Conservation (phyloP, 768 basidiomycete species). For the Rhizopogon vulgaris region DNA sequence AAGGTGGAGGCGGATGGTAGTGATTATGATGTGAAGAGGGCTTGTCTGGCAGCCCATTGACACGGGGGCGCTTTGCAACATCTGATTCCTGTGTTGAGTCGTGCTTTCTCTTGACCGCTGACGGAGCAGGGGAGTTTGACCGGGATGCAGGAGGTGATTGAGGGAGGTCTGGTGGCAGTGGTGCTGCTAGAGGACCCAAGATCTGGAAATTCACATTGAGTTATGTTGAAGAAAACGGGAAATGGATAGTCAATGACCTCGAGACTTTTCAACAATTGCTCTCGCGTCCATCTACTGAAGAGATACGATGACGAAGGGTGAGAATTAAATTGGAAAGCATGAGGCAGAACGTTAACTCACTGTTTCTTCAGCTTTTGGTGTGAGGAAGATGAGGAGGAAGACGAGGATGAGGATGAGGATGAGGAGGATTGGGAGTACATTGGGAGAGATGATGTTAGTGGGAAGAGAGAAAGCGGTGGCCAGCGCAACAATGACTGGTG, state of each 20-base stretch:
- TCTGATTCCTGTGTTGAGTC: conserved; percentile 20
- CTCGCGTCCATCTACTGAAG: conserved; percentile 27
- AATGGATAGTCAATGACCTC: conserved; percentile 25
- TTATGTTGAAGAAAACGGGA: conserved; percentile 1
- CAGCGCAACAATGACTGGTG: conserved; percentile 38
- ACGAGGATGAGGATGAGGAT: conserved; percentile 23
- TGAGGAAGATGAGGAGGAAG: conserved; percentile 19
- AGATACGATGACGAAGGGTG: conserved; percentile 21
- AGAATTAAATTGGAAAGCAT: conserved; percentile 3
- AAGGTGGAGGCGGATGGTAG: conserved; percentile 20
- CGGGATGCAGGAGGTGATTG: conserved; percentile 41
- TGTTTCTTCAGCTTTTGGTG: conserved; percentile 25
- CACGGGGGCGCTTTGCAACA: conserved; percentile 28
- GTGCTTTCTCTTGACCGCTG: conserved; percentile 33
- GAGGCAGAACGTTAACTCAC: conserved; percentile 18
- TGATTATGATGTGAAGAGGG: conserved; percentile 22
- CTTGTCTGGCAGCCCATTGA: conserved; percentile 16
- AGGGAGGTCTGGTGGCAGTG: conserved; percentile 39
- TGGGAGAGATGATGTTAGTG: conserved; percentile 30
- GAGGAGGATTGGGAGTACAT: conserved; percentile 25
- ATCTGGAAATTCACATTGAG: conserved; percentile 24
- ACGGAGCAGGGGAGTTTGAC: conserved; percentile 33
- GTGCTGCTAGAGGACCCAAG: conserved; percentile 31
- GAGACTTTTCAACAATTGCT: conserved; percentile 34
- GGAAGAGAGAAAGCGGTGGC: conserved; percentile 32